Evolutionary conservation across 805 yeast species (phyloP), one percentile per base, ranked within the genome.

Genomic region (Saccharomycopsis schoenii): DNA sequence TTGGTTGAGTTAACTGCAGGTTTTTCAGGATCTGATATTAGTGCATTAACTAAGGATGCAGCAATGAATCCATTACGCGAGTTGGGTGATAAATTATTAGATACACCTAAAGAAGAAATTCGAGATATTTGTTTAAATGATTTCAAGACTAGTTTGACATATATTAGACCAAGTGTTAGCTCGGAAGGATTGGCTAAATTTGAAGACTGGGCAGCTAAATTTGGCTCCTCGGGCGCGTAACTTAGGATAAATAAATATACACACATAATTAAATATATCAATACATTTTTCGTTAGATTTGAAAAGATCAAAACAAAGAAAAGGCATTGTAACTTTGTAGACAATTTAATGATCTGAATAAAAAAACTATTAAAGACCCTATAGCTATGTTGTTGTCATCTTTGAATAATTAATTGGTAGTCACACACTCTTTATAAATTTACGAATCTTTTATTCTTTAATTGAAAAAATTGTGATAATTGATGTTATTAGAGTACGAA

Each of bases 11-110:
- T 88, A 66, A 89, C 97, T 0, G 84, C 85, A n/a, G 94, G 90
- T 1, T 90, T 86, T 71, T 89, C 97, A 14, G 98, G 98, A 1
- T 86, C 96, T 65, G 99, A 93, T 72, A 83, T 93, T 56, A 94
- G 98, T 0, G 96, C 97, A 0, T 75, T 93, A 64, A 97, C 98
- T 1, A 94, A 94, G 72, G 99, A 93, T 69, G 96, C 97, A 2
- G 99, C 98, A 0, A 93, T 93, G 97, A 97, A 96, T 2, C 98
- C 99, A 0, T 77, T 94, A 55, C 78, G 99, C 65, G 85, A 90
- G 37, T 75, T 94, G 40, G 98, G 98, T 4, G 98, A 93, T 61
- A 84, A 86, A 59, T 77, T 94, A 61, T 76, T 93, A 66, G 74
- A 77, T 43, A 82, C 83, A 0, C 78, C 89, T 9, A 86, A 89